Evolutionary conservation across 805 yeast species (phyloP).

Genomic region (Zygotorulaspora danielsina): DNA sequence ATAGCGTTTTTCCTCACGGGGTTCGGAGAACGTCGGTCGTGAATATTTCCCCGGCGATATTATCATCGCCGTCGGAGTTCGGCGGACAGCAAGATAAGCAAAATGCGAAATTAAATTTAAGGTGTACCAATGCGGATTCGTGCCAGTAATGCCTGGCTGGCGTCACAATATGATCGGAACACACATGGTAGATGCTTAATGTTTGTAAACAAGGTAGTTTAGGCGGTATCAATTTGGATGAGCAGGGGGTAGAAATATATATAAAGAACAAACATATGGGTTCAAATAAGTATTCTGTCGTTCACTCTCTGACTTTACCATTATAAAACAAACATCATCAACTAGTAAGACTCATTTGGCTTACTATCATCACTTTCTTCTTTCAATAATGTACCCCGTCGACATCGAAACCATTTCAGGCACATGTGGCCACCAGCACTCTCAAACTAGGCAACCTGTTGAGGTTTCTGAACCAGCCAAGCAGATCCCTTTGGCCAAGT

Average conservation of each 20-base stretch:
- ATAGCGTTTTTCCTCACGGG: no score
- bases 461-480: conserved; percentile 4
- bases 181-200: conserved; percentile 1
- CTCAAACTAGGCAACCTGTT: not conserved
- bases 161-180: conserved; percentile 1
- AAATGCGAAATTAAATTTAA: not conserved
- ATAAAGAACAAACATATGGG: no score
- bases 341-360: not conserved
- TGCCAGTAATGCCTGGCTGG: not conserved
- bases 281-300: no score
- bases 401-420: conserved; percentile 12
- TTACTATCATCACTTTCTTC: no score
- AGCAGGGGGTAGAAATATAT: no score
- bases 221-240: no score
- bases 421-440: conserved; percentile 5
- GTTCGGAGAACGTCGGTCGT: no score
- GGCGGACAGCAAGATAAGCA: not conserved
- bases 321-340: not conserved
- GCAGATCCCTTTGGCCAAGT: conserved; percentile 5
- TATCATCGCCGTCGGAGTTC: no score
- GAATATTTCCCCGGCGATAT: no score
- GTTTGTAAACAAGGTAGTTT: not conserved
- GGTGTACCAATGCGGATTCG: no score
- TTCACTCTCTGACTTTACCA: no score
- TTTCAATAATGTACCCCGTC: conserved; percentile 11